Evolutionary conservation across 2,329 filamentous ascomycete genomes (phyloP).

Genomic region (Stagonosporopsis rhizophila): DNA sequence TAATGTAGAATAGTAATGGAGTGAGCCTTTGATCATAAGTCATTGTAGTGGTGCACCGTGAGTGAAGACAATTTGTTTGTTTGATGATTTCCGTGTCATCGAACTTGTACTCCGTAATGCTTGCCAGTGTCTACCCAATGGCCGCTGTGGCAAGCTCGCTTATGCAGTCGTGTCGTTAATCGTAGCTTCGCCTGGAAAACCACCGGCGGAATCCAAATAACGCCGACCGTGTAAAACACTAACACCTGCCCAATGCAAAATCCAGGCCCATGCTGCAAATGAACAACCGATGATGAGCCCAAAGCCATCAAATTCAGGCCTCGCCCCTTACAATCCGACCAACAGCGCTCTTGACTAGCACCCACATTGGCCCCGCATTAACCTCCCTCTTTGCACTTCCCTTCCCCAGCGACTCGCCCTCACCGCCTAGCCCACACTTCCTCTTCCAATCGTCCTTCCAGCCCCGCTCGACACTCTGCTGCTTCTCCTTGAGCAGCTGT

Average conservation of each 20-base stretch:
- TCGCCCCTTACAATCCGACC: conserved; percentile 33
- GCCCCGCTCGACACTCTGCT: conserved; percentile 30
- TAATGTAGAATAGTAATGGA: conserved; percentile 24
- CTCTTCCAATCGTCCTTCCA: conserved; percentile 36
- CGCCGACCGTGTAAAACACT: conserved; percentile 20
- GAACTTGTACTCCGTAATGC: neutral
- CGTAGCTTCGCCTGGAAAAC: conserved; percentile 17
- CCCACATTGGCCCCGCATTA: conserved; percentile 38
- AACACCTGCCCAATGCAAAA: conserved; percentile 20
- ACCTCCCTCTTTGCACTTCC: conserved; percentile 26
- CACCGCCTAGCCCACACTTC: conserved; percentile 31
- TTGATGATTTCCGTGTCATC: neutral
- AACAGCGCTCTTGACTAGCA: conserved; percentile 36
- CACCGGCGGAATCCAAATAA: conserved; percentile 11
- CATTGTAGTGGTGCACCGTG: neutral
- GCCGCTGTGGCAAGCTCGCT: conserved; percentile 18
- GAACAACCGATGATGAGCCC: neutral
- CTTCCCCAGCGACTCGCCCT: conserved; percentile 12
- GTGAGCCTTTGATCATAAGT: conserved; percentile 3
- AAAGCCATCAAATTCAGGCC: conserved; percentile 20
- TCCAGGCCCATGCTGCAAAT: conserved; percentile 14
- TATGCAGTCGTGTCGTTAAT: conserved; percentile 19
- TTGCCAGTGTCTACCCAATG: conserved; percentile 8
- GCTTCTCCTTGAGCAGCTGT: conserved; percentile 28
- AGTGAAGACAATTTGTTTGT: neutral